phyloP scores from a whole-genome alignment of 352 stramenopile genomes.

The Phytophthora megakarya region DNA sequence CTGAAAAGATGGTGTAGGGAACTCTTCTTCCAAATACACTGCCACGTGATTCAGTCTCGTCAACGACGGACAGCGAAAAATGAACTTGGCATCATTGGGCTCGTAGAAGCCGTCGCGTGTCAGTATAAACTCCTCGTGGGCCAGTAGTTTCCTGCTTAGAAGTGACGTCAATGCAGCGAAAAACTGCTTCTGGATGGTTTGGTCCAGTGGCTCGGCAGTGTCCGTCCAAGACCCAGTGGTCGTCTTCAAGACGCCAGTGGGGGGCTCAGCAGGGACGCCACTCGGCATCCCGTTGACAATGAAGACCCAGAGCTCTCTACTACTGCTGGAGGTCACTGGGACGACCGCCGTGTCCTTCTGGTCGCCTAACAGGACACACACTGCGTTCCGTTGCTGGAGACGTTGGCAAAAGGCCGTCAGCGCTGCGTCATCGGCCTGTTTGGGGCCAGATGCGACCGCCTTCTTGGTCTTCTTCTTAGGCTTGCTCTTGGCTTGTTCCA shows the following conservation, averaged over 20 bases:
- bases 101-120: conserved; percentile 40
- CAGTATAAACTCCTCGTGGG: conserved; percentile 50
- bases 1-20: conserved; percentile 48
- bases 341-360: neutral
- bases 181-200: conserved; percentile 39
- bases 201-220: conserved; percentile 9
- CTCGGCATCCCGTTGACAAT: conserved; percentile 45
- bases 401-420: conserved; percentile 38
- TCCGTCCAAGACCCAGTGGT: conserved; percentile 25
- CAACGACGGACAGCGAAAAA: conserved; percentile 65
- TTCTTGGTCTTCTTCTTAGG: conserved; percentile 26
- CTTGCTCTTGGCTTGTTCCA: conserved; percentile 1
- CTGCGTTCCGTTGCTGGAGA: conserved; percentile 46
- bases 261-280: conserved; percentile 35
- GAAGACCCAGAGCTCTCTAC: conserved; percentile 57
- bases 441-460: neutral
- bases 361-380: conserved; percentile 33
- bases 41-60: conserved; percentile 64
- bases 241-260: conserved; percentile 35
- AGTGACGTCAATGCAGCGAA: conserved; percentile 48
- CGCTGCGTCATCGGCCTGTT: conserved; percentile 21
- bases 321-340: conserved; percentile 3
- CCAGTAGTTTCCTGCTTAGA: conserved; percentile 38
- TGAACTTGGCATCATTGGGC: conserved; percentile 63
- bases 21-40: conserved; percentile 63